Percentiles rank a stretch among this genome's conserved stretches.
phyloP scores from a whole-genome alignment of 1,284 basidiomycete species.

The Boletus semigastroideus region DNA sequence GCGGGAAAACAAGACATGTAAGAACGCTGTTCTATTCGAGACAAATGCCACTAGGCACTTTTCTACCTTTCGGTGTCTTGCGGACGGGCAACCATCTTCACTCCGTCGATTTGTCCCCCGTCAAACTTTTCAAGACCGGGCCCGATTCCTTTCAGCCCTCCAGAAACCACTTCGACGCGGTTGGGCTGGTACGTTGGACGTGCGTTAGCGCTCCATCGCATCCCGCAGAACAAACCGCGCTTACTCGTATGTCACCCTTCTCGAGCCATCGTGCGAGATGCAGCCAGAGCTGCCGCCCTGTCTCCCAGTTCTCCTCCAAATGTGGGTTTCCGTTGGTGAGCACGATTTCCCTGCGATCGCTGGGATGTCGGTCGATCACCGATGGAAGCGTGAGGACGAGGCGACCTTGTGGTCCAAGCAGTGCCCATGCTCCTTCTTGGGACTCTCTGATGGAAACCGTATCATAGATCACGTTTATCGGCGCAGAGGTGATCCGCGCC shows the following conservation, averaged over 20 bases:
- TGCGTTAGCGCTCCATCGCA: neutral
- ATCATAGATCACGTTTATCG: conserved; percentile 37
- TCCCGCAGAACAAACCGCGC: neutral
- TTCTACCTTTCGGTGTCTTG: conserved; percentile 37
- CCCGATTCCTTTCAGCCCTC: conserved; percentile 31
- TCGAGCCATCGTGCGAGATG: conserved; percentile 36
- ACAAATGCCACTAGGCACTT: conserved; percentile 15
- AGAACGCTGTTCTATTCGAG: conserved; percentile 23
- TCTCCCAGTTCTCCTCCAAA: conserved; percentile 30
- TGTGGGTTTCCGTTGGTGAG: conserved; percentile 34
- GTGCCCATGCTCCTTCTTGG: conserved; percentile 34
- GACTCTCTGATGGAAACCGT: conserved; percentile 34
- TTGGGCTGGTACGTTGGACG: conserved; percentile 23
- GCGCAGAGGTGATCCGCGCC: conserved; percentile 29
- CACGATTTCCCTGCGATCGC: conserved; percentile 32
- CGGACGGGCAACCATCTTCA: conserved; percentile 32
- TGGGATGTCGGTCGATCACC: conserved; percentile 25
- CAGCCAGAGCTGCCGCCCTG: conserved; percentile 34
- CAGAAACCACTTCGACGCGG: conserved; percentile 28
- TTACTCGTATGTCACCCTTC: conserved; percentile 36
- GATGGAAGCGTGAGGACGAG: conserved; percentile 33
- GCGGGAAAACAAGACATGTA: conserved; percentile 16
- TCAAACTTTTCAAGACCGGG: conserved; percentile 33
- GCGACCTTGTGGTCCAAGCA: conserved; percentile 33
- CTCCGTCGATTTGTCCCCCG: conserved; percentile 33